Evolutionary conservation across 768 basidiomycete species (phyloP), one percentile per base, ranked within the genome.

Genomic region (Hypsizygus marmoreus): DNA sequence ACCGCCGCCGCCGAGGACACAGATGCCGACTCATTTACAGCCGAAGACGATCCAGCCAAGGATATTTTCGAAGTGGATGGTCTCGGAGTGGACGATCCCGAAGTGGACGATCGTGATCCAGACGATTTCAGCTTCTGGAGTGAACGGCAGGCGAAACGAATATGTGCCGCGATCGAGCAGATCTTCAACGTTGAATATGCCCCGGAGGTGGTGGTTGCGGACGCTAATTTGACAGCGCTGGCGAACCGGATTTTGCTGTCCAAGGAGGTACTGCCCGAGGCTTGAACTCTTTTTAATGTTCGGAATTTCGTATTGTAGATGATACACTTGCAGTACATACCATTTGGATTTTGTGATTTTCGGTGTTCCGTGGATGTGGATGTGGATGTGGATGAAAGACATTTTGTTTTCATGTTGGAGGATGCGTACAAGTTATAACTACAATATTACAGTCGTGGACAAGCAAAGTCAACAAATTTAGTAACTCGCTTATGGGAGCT

Each of bases 51-150:
- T 38, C 4, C 30, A 11, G 16, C 24, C 35, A 20, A 30, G 24
- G 30, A 26, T 2, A 31, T 10, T 14, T 40, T 20, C 11, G 49
- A 40, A 11, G 31, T 9, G 19, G 23, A 1, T 40, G 29, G 13
- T 46, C 46, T 28, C 6, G 22, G 24, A 11, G 30, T 35, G 3
- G 12, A 55, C 11, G 60, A 67, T 25, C 47, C 58, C 20, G 64
- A 67, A 29, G 61, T 65, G 12, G 74, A 77, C 31, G 66, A 69
- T 26, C 81, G 75, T 34, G 90, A 95, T 58, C 82, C 84, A 1
- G 95, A 98, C 59, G 95, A 98, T 68, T 98, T 99, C 65, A 79
- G 81, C 35, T 93, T 99, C 70, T 95, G 94, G 91, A 86, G 86
- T 1, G 86, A 88, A 56, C 72, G 74, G 32, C 95, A 99, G 64